Percentiles rank a stretch among this genome's conserved stretches.
These are phyloP conservation scores for Penicillium sp. DNA, from an alignment of 2,329 filamentous ascomycete species.

Conservation along the genomic window DNA sequence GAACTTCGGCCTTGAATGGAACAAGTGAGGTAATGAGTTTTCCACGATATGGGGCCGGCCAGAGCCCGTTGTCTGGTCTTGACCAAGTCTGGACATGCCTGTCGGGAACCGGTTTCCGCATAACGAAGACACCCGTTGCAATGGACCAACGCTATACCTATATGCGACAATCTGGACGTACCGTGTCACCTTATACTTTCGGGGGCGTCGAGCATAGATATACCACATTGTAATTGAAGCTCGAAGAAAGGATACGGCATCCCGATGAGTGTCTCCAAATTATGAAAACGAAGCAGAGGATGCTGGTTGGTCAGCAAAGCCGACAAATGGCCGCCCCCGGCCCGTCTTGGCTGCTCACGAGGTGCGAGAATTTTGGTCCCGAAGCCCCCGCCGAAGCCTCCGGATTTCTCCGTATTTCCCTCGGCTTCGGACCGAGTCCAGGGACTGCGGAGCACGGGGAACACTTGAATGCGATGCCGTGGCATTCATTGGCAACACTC, in stretches of 20 bases:
- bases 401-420: slow-evolving; percentile 10
- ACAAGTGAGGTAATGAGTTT: neutral
- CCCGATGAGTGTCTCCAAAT: neutral
- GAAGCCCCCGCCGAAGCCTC: neutral
- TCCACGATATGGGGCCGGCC: neutral
- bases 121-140: too few species aligned
- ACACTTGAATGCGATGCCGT: neutral
- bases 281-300: neutral
- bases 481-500: neutral
- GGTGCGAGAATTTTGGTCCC: neutral
- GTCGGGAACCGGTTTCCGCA: too few species aligned
- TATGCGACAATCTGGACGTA: too few species aligned
- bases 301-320: neutral
- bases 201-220: too few species aligned
- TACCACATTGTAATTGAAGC: neutral
- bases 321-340: neutral
- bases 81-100: too few species aligned
- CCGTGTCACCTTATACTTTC: too few species aligned
- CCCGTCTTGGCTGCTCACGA: neutral
- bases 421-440: slow-evolving; percentile 2
- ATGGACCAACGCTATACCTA: too few species aligned
- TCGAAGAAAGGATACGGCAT: neutral
- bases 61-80: too few species aligned
- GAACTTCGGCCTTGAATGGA: neutral
- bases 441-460: slow-evolving; percentile 1